These are phyloP conservation scores for Penicillium psychrosexuale DNA, from an alignment of 2,329 filamentous ascomycete species.

Conservation along the genomic window DNA sequence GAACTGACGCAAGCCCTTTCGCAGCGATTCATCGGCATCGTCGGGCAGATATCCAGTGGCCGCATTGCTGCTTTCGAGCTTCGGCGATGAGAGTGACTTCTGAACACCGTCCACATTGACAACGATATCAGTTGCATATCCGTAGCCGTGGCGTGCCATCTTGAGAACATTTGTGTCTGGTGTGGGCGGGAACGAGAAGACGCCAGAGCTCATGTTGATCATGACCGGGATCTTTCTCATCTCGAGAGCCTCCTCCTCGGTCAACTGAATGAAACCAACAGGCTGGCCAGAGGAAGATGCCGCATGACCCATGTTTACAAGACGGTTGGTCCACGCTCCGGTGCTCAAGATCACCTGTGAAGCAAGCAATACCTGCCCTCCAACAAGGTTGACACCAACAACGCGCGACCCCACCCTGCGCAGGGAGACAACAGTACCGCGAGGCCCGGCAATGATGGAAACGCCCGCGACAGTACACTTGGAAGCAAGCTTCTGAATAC, in stretches of 20 bases:
- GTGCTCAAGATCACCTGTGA: constrained; percentile 75
- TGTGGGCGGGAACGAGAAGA: constrained; percentile 52
- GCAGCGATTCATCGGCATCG: constrained; percentile 59
- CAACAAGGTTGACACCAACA: constrained; percentile 57
- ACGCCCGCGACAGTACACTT: constrained; percentile 35
- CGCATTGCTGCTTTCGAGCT: constrained; percentile 39
- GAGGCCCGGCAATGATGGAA: constrained; percentile 44
- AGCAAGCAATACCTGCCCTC: constrained; percentile 52
- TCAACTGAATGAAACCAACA: constrained; percentile 71
- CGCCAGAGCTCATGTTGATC: constrained; percentile 43
- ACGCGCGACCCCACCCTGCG: constrained; percentile 32
- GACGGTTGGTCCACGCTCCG: constrained; percentile 75
- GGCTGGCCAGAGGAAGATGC: constrained; percentile 75
- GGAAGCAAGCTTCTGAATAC: constrained; percentile 36
- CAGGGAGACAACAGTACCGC: constrained; percentile 28
- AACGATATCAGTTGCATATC: constrained; percentile 49
- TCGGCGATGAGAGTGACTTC: constrained; percentile 36
- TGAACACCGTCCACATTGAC: constrained; percentile 17
- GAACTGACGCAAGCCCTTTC: constrained; percentile 57
- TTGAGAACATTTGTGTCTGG: constrained; percentile 54
- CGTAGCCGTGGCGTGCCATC: constrained; percentile 63
- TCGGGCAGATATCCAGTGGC: constrained; percentile 34
- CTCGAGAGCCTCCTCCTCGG: constrained; percentile 61
- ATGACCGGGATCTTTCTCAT: constrained; percentile 63
- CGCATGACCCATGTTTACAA: constrained; percentile 70